These are phyloP conservation scores for Gnaphalium uliginosum DNA, from an alignment of 129 eudicot genomes.

Conservation along the genomic window DNA sequence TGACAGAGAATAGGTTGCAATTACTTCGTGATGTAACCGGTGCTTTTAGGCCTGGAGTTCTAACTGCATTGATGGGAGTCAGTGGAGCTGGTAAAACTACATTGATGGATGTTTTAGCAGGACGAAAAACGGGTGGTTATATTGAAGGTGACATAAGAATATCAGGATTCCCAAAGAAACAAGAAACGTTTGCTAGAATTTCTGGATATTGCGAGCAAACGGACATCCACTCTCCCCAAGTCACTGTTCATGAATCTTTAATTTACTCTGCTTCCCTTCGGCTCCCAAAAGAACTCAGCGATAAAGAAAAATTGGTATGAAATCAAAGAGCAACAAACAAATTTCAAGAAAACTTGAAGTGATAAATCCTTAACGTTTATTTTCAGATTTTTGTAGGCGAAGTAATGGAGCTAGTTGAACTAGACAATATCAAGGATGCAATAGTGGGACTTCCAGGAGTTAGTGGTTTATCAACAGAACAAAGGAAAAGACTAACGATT, in stretches of 20 bases:
- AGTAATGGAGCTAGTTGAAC: slow-evolving; percentile 75
- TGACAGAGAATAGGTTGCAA: slow-evolving; percentile 34
- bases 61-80: slow-evolving; percentile 64
- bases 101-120: slow-evolving; percentile 58
- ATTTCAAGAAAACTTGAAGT: neutral
- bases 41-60: slow-evolving; percentile 59
- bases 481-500: slow-evolving; percentile 74
- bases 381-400: slow-evolving; percentile 58
- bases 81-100: slow-evolving; percentile 68
- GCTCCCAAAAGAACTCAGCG: slow-evolving; percentile 35
- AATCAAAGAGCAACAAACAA: neutral
- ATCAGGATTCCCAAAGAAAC: slow-evolving; percentile 51
- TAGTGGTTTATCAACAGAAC: slow-evolving; percentile 74
- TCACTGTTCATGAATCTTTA: slow-evolving; percentile 53
- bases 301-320: slow-evolving; percentile 34
- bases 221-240: slow-evolving; percentile 52
- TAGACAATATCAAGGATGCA: slow-evolving; percentile 58
- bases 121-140: slow-evolving; percentile 49
- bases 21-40: slow-evolving; percentile 47
- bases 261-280: slow-evolving; percentile 53
- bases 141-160: slow-evolving; percentile 54
- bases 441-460: slow-evolving; percentile 89
- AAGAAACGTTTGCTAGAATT: slow-evolving; percentile 48
- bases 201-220: slow-evolving; percentile 61
- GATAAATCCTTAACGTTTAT: neutral